Conservation (phyloP, 2,329 filamentous ascomycete genomes). For the Colletotrichum kahawae region DNA sequence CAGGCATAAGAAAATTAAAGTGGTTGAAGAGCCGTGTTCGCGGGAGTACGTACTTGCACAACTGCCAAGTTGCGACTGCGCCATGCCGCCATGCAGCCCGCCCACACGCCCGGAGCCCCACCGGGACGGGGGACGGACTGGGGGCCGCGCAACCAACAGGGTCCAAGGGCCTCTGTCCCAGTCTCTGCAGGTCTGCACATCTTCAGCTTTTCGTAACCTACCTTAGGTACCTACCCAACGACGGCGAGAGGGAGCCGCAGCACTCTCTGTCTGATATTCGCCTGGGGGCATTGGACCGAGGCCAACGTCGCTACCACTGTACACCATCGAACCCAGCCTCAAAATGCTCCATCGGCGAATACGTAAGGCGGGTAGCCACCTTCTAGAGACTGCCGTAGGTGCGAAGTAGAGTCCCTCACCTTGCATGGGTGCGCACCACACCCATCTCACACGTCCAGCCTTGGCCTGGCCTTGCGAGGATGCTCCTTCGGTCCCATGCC, state of each 20-base stretch:
- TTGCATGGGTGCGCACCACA: background rate
- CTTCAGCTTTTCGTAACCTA: background rate
- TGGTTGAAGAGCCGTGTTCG: background rate
- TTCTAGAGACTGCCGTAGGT: background rate
- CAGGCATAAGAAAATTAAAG: background rate
- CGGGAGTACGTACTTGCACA: background rate
- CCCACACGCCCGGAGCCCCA: slow-evolving; percentile 12
- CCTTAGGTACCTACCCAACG: background rate
- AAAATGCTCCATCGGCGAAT: background rate
- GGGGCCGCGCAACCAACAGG: slow-evolving; percentile 19
- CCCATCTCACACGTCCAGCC: background rate
- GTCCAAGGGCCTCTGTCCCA: slow-evolving; percentile 12
- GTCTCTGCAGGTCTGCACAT: no score
- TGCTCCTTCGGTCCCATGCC: slow-evolving; percentile 5
- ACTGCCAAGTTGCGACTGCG: background rate
- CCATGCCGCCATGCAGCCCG: slow-evolving; percentile 21
- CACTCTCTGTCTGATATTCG: background rate
- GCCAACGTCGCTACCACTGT: background rate
- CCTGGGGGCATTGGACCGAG: background rate
- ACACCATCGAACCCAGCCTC: background rate
- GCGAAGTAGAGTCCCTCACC: background rate
- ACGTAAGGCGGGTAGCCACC: background rate
- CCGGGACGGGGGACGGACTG: background rate
- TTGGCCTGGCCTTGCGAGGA: background rate
- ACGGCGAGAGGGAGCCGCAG: background rate